These are phyloP conservation scores for Prunus yedoensis DNA, from an alignment of 331 rosid species.

Conservation along the genomic window DNA sequence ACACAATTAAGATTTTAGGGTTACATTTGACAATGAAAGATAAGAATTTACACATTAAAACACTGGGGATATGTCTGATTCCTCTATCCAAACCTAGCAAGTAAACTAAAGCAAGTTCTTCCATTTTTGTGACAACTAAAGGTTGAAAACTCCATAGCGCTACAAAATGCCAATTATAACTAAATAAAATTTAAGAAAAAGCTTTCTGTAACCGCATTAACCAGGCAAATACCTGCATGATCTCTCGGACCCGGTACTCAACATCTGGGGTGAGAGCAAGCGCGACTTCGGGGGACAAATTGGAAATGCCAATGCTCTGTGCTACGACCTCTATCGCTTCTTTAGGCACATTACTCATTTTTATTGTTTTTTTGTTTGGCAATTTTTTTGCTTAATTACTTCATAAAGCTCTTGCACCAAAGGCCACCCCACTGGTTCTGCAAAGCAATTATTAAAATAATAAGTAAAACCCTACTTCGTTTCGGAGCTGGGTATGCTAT, in stretches of 20 bases:
- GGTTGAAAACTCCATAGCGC: neutral
- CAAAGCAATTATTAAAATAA: neutral
- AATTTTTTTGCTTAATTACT: neutral
- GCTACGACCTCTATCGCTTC: conserved; percentile 92
- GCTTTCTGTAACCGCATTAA: neutral
- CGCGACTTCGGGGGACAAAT: conserved; percentile 77
- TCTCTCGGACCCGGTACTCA: conserved; percentile 88
- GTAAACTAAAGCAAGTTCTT: conserved; percentile 8
- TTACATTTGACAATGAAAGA: neutral
- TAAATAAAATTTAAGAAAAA: neutral
- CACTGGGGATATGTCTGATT: neutral
- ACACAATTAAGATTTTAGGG: neutral
- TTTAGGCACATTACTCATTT: conserved; percentile 74
- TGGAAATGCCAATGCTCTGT: conserved; percentile 77
- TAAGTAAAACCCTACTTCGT: neutral
- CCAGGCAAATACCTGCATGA: conserved; percentile 68
- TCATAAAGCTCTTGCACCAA: conserved; percentile 7
- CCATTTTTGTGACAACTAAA: neutral
- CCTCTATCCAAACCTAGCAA: neutral
- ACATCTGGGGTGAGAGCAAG: conserved; percentile 83
- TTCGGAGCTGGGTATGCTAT: neutral
- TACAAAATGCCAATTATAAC: neutral
- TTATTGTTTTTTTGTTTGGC: conserved; percentile 12
- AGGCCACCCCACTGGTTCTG: conserved; percentile 6
- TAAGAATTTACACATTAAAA: neutral